phyloP scores from a whole-genome alignment of 202 grass and related monocot genomes.

The Musa balbisiana region DNA sequence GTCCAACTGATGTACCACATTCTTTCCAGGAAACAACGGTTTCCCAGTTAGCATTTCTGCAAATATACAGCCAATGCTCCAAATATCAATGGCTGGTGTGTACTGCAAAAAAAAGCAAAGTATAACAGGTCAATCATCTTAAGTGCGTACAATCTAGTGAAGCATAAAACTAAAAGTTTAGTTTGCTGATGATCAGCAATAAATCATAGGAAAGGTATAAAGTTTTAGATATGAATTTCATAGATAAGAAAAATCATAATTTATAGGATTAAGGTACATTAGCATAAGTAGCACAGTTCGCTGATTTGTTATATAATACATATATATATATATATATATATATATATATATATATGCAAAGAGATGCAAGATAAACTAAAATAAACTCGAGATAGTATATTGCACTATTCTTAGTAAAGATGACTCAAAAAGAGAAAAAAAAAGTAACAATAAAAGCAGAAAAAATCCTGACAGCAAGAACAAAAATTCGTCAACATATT shows the following conservation, averaged over 20 bases:
- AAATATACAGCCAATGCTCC: conserved; percentile 99
- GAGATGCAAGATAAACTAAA: neutral
- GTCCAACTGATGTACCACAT: conserved; percentile 95
- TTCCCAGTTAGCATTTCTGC: conserved; percentile 91
- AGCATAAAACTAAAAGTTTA: neutral
- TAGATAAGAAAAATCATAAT: neutral
- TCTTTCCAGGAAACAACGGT: conserved; percentile 93
- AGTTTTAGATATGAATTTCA: neutral
- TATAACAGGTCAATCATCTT: conserved; percentile 7
- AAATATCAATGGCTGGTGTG: conserved; percentile 94
- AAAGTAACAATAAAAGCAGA: neutral
- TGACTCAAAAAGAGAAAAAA: neutral
- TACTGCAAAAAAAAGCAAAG: conserved; percentile 53
- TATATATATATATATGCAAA: neutral
- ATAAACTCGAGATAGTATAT: neutral
- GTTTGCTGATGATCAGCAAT: neutral
- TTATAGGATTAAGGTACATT: neutral
- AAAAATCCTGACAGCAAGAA: neutral
- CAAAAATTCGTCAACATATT: neutral
- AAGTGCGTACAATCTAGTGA: neutral
- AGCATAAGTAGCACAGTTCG: neutral
- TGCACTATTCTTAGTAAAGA: neutral
- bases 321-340: neutral
- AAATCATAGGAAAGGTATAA: neutral
- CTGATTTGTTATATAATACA: too few relatives aligned